A percentile compares a stretch with the other conserved stretches of the same genome.
phyloP scores from a whole-genome alignment of 1,284 basidiomycete species.

The Trametes polyzona region DNA sequence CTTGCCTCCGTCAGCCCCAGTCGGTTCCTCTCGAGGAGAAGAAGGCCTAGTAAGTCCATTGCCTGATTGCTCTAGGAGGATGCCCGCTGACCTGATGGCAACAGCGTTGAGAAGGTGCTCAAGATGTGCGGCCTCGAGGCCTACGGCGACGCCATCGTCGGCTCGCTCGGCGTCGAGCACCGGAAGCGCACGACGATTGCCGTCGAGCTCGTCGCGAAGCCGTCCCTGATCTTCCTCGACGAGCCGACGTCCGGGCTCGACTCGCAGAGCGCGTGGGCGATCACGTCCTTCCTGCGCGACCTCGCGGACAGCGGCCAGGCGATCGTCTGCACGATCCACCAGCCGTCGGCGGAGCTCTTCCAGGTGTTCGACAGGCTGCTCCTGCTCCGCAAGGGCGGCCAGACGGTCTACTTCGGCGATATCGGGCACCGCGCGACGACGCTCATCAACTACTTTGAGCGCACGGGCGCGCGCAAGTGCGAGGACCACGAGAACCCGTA shows the following conservation, averaged over 20 bases:
- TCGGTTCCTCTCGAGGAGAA: slow-evolving; percentile 74
- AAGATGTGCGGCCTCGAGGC: slow-evolving; percentile 78
- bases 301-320: slow-evolving; percentile 85
- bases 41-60: slow-evolving; percentile 64
- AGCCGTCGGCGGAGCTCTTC: slow-evolving; percentile 78
- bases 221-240: slow-evolving; percentile 80
- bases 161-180: slow-evolving; percentile 76
- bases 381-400: slow-evolving; percentile 68
- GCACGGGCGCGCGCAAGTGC: slow-evolving; percentile 53
- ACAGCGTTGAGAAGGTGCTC: slow-evolving; percentile 76
- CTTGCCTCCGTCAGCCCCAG: slow-evolving; percentile 78
- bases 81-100: not conserved
- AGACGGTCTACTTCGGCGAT: slow-evolving; percentile 81
- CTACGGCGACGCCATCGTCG: slow-evolving; percentile 78
- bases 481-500: slow-evolving; percentile 47
- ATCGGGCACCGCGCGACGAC: slow-evolving; percentile 60
- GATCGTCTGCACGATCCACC: slow-evolving; percentile 70
- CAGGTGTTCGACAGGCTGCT: slow-evolving; percentile 71
- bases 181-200: slow-evolving; percentile 83
- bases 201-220: slow-evolving; percentile 83
- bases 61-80: not conserved
- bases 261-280: slow-evolving; percentile 89
- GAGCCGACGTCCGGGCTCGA: slow-evolving; percentile 87
- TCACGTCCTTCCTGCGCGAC: slow-evolving; percentile 77
- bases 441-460: slow-evolving; percentile 73